A percentile compares a stretch with the other conserved stretches of the same genome.
Conservation (phyloP, 2,329 filamentous ascomycete species). For the Beauveria australis region DNA sequence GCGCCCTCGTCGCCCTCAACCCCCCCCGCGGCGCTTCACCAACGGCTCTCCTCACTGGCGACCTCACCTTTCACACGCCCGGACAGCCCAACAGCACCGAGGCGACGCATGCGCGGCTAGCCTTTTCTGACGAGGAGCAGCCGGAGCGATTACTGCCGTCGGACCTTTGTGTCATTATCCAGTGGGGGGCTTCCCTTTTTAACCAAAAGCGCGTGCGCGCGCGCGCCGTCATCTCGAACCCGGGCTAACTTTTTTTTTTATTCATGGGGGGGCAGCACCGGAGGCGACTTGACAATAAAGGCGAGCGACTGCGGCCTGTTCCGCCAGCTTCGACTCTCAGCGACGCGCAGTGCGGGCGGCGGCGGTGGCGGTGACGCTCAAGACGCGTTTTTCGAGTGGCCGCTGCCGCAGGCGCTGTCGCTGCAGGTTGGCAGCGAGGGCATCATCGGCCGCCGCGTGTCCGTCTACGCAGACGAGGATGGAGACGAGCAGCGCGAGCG, state of each 20-base stretch:
- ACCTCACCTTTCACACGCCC: slow-evolving; percentile 36
- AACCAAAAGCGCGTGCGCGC: neutral
- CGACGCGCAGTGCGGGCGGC: neutral
- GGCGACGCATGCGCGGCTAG: slow-evolving; percentile 37
- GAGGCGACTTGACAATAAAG: slow-evolving; percentile 34
- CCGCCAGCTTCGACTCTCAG: slow-evolving; percentile 26
- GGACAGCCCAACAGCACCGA: slow-evolving; percentile 26
- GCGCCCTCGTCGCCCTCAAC: slow-evolving; percentile 37
- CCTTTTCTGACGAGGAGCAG: slow-evolving; percentile 20
- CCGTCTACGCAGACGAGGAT: slow-evolving; percentile 24
- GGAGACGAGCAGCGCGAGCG: slow-evolving; percentile 14
- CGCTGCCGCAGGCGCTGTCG: slow-evolving; percentile 30
- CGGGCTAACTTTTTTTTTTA: slow-evolving; percentile 13
- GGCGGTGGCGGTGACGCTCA: slow-evolving; percentile 7
- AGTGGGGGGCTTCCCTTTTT: slow-evolving; percentile 23
- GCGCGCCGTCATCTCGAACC: no score
- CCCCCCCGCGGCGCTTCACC: slow-evolving; percentile 16
- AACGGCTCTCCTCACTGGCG: slow-evolving; percentile 19
- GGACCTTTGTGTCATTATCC: slow-evolving; percentile 33
- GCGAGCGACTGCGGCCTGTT: slow-evolving; percentile 35
- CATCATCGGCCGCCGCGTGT: slow-evolving; percentile 41
- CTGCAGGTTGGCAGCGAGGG: slow-evolving; percentile 37
- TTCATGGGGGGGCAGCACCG: slow-evolving; percentile 22
- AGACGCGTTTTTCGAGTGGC: slow-evolving; percentile 20
- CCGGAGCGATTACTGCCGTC: slow-evolving; percentile 14